These are phyloP conservation scores for Podospora didyma DNA, from an alignment of 495 filamentous ascomycete species.

Conservation along the genomic window DNA sequence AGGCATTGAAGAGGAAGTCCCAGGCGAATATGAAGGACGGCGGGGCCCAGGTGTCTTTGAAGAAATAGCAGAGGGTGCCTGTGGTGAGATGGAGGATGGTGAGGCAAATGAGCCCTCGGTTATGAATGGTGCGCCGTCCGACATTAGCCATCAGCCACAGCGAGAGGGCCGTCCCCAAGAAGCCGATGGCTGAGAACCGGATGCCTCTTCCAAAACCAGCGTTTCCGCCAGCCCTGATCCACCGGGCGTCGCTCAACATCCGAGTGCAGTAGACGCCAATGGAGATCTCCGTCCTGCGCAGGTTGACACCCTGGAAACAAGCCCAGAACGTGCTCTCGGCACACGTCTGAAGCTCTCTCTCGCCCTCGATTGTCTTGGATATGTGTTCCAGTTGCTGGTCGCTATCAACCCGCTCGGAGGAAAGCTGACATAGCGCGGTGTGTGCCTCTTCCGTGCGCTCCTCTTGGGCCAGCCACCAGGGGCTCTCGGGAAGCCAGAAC, in stretches of 20 bases:
- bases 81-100: conserved; percentile 52
- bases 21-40: too few species aligned
- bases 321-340: conserved; percentile 54
- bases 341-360: conserved; percentile 52
- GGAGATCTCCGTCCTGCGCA: conserved; percentile 54
- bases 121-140: too few species aligned
- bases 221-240: conserved; percentile 49
- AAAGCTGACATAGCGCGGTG: conserved; percentile 39
- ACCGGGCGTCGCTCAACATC: conserved; percentile 46
- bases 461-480: conserved; percentile 61
- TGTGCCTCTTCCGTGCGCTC: conserved; percentile 48
- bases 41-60: conserved; percentile 49
- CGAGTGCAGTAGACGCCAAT: conserved; percentile 49
- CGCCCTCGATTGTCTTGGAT: conserved; percentile 57
- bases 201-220: conserved; percentile 50
- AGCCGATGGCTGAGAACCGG: conserved; percentile 33
- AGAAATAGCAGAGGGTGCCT: conserved; percentile 54
- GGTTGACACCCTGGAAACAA: conserved; percentile 52
- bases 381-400: conserved; percentile 52
- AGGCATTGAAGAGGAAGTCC: conserved; percentile 55
- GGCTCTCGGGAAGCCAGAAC: conserved; percentile 57
- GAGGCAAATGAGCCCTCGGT: conserved; percentile 43
- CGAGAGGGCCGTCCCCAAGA: conserved; percentile 47
- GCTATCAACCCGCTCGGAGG: conserved; percentile 33
- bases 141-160: conserved; percentile 50